Evolutionary conservation across 129 eudicot genomes (phyloP), one percentile per base, ranked within the genome.

Genomic region (Chrysanthemum seticuspe): DNA sequence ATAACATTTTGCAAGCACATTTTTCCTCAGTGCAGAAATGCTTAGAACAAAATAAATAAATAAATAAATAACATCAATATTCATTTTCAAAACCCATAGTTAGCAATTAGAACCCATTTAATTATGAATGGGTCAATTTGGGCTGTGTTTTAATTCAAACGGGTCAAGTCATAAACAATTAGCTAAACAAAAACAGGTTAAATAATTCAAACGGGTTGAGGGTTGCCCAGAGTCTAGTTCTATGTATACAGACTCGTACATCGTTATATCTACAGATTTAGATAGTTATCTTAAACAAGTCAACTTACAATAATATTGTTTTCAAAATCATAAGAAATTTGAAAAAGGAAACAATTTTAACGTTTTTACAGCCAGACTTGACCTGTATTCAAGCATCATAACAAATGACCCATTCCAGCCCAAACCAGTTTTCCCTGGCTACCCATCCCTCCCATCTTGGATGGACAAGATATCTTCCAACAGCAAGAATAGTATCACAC

Each of bases 1-100:
- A 49, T 94, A 94, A 81, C 97, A 94, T 82, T 94, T 94, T 21
- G 99, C 97, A 48, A 94, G 96, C 67, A 94, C 98, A 67, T 90
- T 90, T 74, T 90, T 94, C 78, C 99, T 94, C 99, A 90, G 79
- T 25, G 99, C 99, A 6, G 97, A 84, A 31, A 94, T 68, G 84
- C 99, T 94, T 74, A 13, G 64, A 77, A 56, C 21, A 72, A n/a
- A 68, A 62, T 18, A 19, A 19, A 19, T 19, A 23, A 23, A 23
- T 23, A 23, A 23, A 23, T 23, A 1, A 23, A 23, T 23, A 23
- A 29, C 27, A 18, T 47, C 27, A 36, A 40, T 55, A n/a, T 21
- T 36, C 16, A 65, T 54, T 54, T 18, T 61, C 47, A 2, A 67
- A 65, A 48, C 63, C 47, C 8, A 67, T 14, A 48, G 27, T 5